Base-by-base conservation (phyloP, 495 filamentous ascomycete genomes). In the Penicillium desertorum region DNA sequence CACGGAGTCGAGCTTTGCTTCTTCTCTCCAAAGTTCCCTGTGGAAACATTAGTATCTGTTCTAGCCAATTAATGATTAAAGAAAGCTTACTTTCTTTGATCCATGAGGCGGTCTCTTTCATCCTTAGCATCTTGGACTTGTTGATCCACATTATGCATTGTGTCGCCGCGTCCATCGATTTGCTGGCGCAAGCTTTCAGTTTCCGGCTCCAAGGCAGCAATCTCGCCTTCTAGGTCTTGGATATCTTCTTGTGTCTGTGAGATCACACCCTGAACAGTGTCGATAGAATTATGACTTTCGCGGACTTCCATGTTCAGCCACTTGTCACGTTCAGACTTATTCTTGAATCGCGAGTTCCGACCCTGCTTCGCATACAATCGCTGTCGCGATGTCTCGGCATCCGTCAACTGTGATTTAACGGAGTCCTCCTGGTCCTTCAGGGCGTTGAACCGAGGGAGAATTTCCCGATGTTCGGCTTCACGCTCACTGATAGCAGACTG, bases 291-390 rank as follows among this genome's bases (percentile, higher is more conserved):
- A 58, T 90, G 88, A 49, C 88, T 86, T n/a, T 92, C 88, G 43
- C 89, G 80, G 61, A 98, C 87, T 67, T 96, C 87, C 44, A 83
- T 81, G 49, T 86, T 83, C 19, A 99, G 77, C 79, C 82, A 96
- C 39, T 83, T 83, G 66, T 99, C 95, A 3, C 94, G 86, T 63
- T 97, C 91, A 3, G 81, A 83, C 72, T 96, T 96, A 65, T 82
- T 93, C 65, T 83, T 88, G 74, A 96, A 98, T 54, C 89, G 88
- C 30, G 87, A 85, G 66, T 88, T 91, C n/a, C 92, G 86, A 39
- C 90, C 89, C 72, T 98, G 95, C 71, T 99, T 99, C 47, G 89
- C 90, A 63, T 96, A 92, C 16, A 99, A 79, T 25, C 92, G 86
- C 62, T 88, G 87, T 41, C 91, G 79, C 1, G 79, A 82, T 8